Evolutionary conservation across 495 filamentous ascomycete genomes (phyloP), one percentile per base, ranked within the genome.

Genomic region (Pyrenopolyporus hunteri): DNA sequence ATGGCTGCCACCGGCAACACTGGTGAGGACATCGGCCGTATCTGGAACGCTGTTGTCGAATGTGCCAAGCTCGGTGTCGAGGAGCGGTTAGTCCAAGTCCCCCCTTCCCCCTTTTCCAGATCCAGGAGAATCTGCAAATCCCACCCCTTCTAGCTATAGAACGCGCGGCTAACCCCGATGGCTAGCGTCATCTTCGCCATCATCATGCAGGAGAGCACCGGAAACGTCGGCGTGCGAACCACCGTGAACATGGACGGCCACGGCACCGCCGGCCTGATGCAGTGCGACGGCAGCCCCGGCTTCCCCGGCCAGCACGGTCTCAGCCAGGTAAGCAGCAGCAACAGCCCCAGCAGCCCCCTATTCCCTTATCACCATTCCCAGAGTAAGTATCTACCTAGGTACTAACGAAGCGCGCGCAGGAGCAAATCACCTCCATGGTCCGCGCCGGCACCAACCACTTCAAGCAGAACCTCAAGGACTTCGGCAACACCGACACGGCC

Each of bases 161-260:
- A 33, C 14, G 14, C 28, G 17, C 10, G 19, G 11, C 56, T 55
- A 51, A 59, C 29, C 26, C 0, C 9, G 1, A 14, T 10, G 4
- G 25, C 2, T 29, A 61, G 57, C 23, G 69, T 76, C 61, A 78
- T 78, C 64, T 66, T 78, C 39, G 66, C 56, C 55, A 75, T 76
- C 56, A 77, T 78, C 65, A 76, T 79, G 73, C 75, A 79, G 56
- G 76, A 79, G 64, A 69, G 61, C 60, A 71, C 66, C 47, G 76
- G 76, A 37, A 63, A 76, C 56, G 75, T 79, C 16, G 68, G 72
- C 19, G 75, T 77, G 7, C 23, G 32, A 4, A 74, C 65, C 33
- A 78, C 76, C 11, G 37, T n/a, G 47, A 70, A 69, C 63, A 20
- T 25, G 22, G 73, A 74, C 53, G 66, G 67, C 11, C 66, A 73